Base-by-base conservation (phyloP, 768 basidiomycete genomes). In the Hygrophorus russula region DNA sequence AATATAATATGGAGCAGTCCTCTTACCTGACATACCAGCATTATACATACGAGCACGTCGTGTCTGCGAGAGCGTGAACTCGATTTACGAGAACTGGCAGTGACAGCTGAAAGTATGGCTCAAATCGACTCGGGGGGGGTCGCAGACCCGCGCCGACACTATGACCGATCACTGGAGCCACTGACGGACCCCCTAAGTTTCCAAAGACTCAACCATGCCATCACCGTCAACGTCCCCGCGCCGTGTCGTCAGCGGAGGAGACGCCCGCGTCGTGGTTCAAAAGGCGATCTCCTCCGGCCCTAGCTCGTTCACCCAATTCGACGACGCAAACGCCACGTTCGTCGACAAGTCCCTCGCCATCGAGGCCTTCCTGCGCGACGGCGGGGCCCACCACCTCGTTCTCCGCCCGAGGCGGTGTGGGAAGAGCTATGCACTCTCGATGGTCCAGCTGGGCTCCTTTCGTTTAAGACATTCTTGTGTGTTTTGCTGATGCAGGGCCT, bases 401-500 rank as follows among this genome's bases (percentile, higher is more conserved):
- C 46, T 47, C 28, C 46, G 46, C 35, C 46, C 41, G 41, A 42
- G 46, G 41, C 32, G 41, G 6, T 42, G 46, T 37, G 46, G 46
- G 43, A 43, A 44, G 46, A 46, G 45, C 39, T 32, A 46, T 41
- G 41, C 45, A 41, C 45, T 46, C 45, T 46, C 45, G 45, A 46
- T 46, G 45, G 41, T 46, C 41, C 45, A 30, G 45, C 41, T 46
- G 45, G 41, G 29, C 41, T n/a, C n/a, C 37, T 38, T 38, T 38
- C 37, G 5, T 12, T 15, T 38, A 11, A 24, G 20, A 5, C 20
- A 38, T 24, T 5, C 41, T 15, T 32, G 28, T 32, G 32, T 41
- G n/a, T n/a, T n/a, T 46, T 46, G 30, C 39, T 46, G 39, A 46
- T 34, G 39, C 40, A 42, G 29, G 41, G 40, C 45, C 39, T 39